Conservation (phyloP, 2,329 filamentous ascomycete species). For the Diaporthe citriasiana region DNA sequence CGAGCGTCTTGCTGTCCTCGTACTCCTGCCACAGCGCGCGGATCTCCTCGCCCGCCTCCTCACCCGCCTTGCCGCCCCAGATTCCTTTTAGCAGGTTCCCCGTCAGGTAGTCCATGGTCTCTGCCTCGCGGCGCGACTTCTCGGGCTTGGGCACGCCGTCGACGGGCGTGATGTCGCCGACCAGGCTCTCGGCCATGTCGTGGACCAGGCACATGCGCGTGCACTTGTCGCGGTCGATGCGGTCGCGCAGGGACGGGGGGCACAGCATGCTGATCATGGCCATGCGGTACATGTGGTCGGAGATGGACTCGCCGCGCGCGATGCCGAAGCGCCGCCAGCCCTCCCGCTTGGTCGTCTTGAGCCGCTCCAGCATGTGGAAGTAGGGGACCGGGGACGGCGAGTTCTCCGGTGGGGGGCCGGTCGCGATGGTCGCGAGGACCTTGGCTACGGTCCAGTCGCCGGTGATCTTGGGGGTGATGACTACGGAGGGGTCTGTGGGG, state of each 20-base stretch:
- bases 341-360: slow-evolving; percentile 97
- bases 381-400: slow-evolving; percentile 86
- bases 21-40: slow-evolving; percentile 93
- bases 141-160: slow-evolving; percentile 88
- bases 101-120: slow-evolving; percentile 93
- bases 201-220: slow-evolving; percentile 96
- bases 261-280: slow-evolving; percentile 94
- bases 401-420: slow-evolving; percentile 69
- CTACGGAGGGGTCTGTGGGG: slow-evolving; percentile 52
- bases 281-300: slow-evolving; percentile 99
- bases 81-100: slow-evolving; percentile 80
- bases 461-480: slow-evolving; percentile 56
- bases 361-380: slow-evolving; percentile 92
- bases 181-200: slow-evolving; percentile 96
- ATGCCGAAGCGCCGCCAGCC: slow-evolving; percentile 95
- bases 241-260: slow-evolving; percentile 78
- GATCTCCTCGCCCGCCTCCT: slow-evolving; percentile 75
- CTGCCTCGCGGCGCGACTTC: slow-evolving; percentile 88
- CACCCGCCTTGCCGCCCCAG: slow-evolving; percentile 68
- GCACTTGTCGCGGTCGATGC: slow-evolving; percentile 84
- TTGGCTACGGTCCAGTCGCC: slow-evolving; percentile 70
- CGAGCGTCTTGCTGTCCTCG: slow-evolving; percentile 86
- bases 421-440: slow-evolving; percentile 75
- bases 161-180: slow-evolving; percentile 96
- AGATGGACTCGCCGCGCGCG: slow-evolving; percentile 84